Base-by-base conservation (phyloP, 495 filamentous ascomycete species). In the Ascobolus immersus region DNA sequence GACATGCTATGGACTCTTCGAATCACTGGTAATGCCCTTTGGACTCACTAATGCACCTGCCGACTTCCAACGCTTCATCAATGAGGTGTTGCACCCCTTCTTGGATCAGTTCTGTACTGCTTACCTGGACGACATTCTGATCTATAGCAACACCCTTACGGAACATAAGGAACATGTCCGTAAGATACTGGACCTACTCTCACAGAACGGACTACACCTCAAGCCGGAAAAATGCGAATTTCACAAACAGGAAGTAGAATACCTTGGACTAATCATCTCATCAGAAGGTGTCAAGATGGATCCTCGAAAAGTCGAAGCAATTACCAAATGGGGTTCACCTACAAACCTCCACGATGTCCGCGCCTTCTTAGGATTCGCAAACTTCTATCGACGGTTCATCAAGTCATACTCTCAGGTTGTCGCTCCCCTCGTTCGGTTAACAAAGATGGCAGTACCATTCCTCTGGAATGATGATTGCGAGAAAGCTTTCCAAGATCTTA, bases 111-210 rank as follows among this genome's bases (percentile, higher is more conserved):
- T 56, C 33, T 39, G 22, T 17, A 37, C 40, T n/a, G 46, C 31
- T 2, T 59, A 53, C 33, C 24, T 58, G 0, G 48, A 59, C 28
- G 40, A 59, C 24, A 45, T 57, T 22, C 27, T 58, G 0, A 50
- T 59, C 22, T 57, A 45, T 33, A 39, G 37, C 22, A 21, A 47
- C 15, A 18, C 10, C 5, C 22, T 44, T 11, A 20, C 39, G 19
- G 18, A 52, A 18, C 37, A 56, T 32, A 12, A 33, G 1, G 15
- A 33, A 9, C 33, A 50, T 21, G 44, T 54, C 4, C 14, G 32
- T 13, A 34, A 36, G 24, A 39, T 53, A 11, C 38, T 55, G 2
- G 9, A 41, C 30, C 17, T 24, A n/a, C 30, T 56, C 4, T n/a
- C 10, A 7, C 31, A 41, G 2, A 38, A 35, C 13, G 38, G 43